Conservation (phyloP, 176 grass and related monocot species). For the Lolium perenne region DNA sequence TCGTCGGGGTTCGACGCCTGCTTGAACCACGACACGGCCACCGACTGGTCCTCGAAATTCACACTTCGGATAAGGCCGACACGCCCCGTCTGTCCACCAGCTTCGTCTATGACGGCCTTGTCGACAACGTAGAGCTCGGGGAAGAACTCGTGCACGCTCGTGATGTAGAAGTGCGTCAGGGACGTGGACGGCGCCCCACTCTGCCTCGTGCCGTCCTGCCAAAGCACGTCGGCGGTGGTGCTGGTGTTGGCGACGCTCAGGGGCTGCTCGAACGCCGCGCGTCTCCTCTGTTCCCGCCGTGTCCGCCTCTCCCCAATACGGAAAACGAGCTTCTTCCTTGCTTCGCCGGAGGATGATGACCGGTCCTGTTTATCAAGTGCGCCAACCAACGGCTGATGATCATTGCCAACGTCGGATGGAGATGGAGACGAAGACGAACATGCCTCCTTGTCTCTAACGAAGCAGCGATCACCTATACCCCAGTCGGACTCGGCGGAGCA, state of each 20-base stretch:
- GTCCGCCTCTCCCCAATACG: neutral
- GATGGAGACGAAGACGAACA: too few species aligned
- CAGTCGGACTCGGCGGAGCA: neutral
- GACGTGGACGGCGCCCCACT: neutral
- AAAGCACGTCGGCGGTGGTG: conserved; percentile 27
- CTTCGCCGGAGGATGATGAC: neutral
- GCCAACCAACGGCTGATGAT: too few species aligned
- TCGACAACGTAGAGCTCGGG: neutral
- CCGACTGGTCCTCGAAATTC: neutral
- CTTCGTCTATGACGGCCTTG: neutral
- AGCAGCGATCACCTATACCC: neutral
- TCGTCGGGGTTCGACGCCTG: neutral
- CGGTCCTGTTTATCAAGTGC: neutral
- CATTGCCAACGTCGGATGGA: too few species aligned
- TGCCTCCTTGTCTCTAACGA: neutral
- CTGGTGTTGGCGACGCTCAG: neutral
- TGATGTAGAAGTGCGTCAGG: fast-evolving
- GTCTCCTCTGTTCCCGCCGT: neutral
- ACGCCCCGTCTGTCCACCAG: neutral
- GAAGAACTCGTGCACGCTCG: neutral
- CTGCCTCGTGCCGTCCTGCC: conserved; percentile 28
- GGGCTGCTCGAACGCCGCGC: neutral
- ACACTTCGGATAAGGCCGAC: neutral
- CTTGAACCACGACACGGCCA: neutral
- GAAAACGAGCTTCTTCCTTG: neutral